Evolutionary conservation across 108 stramenopile species (phyloP), one percentile per base, ranked within the genome.

Genomic region (Cylindrotheca fusiformis): DNA sequence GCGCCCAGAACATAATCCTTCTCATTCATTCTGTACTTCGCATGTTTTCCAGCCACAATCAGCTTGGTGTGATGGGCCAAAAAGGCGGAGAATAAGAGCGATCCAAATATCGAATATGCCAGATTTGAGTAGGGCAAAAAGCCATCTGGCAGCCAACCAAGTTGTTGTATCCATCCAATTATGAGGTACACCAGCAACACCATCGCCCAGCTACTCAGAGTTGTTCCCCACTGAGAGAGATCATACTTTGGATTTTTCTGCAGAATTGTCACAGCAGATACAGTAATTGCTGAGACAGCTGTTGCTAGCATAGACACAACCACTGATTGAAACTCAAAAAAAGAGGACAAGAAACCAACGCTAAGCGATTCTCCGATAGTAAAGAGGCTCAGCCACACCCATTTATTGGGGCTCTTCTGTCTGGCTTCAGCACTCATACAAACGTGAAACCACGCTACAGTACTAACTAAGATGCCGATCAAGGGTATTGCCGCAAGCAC

Each of bases 1-100:
- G 93, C 91, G 4, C 93, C 97, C 30, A 85, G 67, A 22, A 97
- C 88, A 63, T 95, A 96, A 54, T 98, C 96, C 52, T 96, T 87
- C 55, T 90, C 87, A 65, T 85, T 88, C 85, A 96, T 82, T 56
- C 76, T 61, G 68, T 89, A 91, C 67, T 93, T 93, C 58, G 78
- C 41, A 65, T 90, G 83, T 66, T 90, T 93, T 21, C 90, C 91
- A 17, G 74, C 73, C 4, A 92, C 87, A 74, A 95, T 87, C n/a
- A 88, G 65, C 29, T 75, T 69, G 3, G 87, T 92, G 55, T 90
- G 87, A 60, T 89, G 71, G n/a, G 91, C 91, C 24, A 95, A 49
- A 72, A 82, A 95, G 14, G 80, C 49, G 6, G 71, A 74, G 64
- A 89, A 91, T 17, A 95, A 50, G 23, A 66, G 71, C 19, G 90